phyloP scores from a whole-genome alignment of 768 basidiomycete genomes.

The Termitomyces sp. region DNA sequence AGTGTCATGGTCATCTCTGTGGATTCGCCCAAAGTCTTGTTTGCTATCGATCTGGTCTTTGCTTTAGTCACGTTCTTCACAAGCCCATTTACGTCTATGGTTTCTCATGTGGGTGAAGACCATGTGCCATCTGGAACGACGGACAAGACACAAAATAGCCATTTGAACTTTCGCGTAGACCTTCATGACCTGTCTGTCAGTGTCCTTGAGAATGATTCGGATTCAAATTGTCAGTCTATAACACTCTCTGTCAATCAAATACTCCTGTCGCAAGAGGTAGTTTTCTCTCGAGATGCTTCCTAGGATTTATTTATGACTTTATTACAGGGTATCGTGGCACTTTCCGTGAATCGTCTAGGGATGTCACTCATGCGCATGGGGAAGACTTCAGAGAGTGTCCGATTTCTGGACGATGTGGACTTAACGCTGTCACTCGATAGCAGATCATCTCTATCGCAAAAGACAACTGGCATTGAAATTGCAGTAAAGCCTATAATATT shows the following conservation, averaged over 20 bases:
- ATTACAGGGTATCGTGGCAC: slow-evolving; percentile 68
- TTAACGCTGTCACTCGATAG: slow-evolving; percentile 84
- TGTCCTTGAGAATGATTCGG: slow-evolving; percentile 81
- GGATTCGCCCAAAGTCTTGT: slow-evolving; percentile 90
- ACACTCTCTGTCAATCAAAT: slow-evolving; percentile 80
- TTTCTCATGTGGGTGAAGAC: slow-evolving; percentile 5
- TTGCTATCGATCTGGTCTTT: slow-evolving; percentile 89
- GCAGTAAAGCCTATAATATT: slow-evolving; percentile 80
- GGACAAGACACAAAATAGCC: background rate
- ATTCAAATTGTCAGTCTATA: slow-evolving; percentile 81
- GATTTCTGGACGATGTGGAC: slow-evolving; percentile 92
- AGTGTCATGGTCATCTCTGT: slow-evolving; percentile 73
- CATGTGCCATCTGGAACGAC: background rate
- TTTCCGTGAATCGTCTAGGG: slow-evolving; percentile 78
- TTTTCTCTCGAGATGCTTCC: slow-evolving; percentile 8
- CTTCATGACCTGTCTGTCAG: slow-evolving; percentile 87
- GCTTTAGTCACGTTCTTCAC: slow-evolving; percentile 84
- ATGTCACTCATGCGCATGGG: slow-evolving; percentile 96
- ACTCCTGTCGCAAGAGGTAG: slow-evolving; percentile 86
- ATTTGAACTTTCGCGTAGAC: slow-evolving; percentile 73
- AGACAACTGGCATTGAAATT: slow-evolving; percentile 83
- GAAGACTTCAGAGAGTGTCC: slow-evolving; percentile 72
- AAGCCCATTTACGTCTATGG: slow-evolving; percentile 38
- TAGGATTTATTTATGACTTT: background rate
- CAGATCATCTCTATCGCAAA: slow-evolving; percentile 63